Evolutionary conservation across 139 green algal genomes (phyloP).

Genomic region (Chlamydomonas urium): DNA sequence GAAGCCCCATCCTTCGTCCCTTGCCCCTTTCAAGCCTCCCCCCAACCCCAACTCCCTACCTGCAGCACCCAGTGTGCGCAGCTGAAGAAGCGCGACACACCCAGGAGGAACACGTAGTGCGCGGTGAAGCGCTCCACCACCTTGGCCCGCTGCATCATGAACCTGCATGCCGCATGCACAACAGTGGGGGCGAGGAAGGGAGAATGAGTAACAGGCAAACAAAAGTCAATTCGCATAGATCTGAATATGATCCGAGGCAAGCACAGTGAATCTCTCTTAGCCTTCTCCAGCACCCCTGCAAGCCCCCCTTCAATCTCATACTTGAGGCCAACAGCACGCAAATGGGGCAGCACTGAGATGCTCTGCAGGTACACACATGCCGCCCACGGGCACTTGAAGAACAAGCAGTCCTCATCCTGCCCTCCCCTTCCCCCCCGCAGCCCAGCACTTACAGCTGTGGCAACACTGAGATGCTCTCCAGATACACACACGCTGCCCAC

Average conservation of each 20-base stretch:
- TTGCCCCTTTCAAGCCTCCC: too few species aligned
- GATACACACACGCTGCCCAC: constrained; percentile 97
- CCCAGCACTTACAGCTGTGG: constrained; percentile 98
- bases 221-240: too few species aligned
- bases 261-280: too few species aligned
- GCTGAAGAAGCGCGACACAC: constrained; percentile 91
- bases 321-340: constrained; percentile 98
- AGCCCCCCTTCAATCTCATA: too few species aligned
- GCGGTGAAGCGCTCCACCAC: constrained; percentile 95
- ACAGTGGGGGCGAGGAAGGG: background rate
- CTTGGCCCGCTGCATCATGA: too few species aligned
- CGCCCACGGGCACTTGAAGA: constrained; percentile 88
- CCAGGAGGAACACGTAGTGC: constrained; percentile 97
- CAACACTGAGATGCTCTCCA: constrained; percentile 93
- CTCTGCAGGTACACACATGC: constrained; percentile 97
- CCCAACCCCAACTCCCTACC: too few species aligned
- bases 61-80: constrained; percentile 97
- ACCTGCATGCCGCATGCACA: too few species aligned
- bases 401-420: constrained; percentile 69
- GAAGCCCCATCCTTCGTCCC: too few species aligned
- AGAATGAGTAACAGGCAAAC: constrained; percentile 8
- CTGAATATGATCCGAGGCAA: too few species aligned
- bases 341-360: constrained; percentile 92
- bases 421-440: too few species aligned
- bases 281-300: too few species aligned